A percentile compares a stretch with the other conserved stretches of the same genome.
phyloP scores from a whole-genome alignment of 2,329 filamentous ascomycete species.

The Moelleriella libera region DNA sequence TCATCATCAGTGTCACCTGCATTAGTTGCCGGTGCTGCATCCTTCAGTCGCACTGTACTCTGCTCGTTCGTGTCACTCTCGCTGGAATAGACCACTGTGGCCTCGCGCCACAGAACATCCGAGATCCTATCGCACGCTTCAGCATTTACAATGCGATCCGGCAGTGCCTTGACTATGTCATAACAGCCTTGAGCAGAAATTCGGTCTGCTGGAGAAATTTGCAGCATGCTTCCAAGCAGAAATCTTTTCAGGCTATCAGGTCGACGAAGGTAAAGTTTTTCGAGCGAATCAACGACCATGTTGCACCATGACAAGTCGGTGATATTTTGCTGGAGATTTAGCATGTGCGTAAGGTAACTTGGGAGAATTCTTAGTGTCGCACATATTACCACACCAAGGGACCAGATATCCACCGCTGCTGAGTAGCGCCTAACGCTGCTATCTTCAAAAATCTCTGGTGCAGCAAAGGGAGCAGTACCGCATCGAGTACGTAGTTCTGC shows the following conservation, averaged over 20 bases:
- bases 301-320: slow-evolving; percentile 1
- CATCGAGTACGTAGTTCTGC: slow-evolving; percentile 82
- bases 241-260: slow-evolving; percentile 1
- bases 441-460: slow-evolving; percentile 56
- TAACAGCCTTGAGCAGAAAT: slow-evolving; percentile 1
- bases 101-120: slow-evolving; percentile 1
- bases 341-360: not conserved
- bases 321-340: not conserved
- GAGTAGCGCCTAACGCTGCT: slow-evolving; percentile 53
- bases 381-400: slow-evolving; percentile 61
- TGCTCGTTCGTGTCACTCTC: slow-evolving; percentile 1
- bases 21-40: not conserved
- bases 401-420: slow-evolving; percentile 83
- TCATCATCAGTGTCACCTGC: not conserved
- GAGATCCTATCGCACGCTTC: slow-evolving; percentile 1
- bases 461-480: slow-evolving; percentile 78
- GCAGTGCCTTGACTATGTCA: not conserved
- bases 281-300: not conserved
- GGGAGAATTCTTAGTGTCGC: slow-evolving; percentile 1
- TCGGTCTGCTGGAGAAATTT: not conserved
- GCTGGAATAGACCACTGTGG: not conserved
- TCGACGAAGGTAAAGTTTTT: slow-evolving; percentile 1
- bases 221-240: slow-evolving; percentile 2
- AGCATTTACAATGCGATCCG: not conserved
- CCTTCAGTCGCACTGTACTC: not conserved